Percentiles rank a stretch among this genome's conserved stretches.
Evolutionary conservation across 192 early-diverging fungal species (phyloP).

Genomic region (Coemansia sp.): DNA sequence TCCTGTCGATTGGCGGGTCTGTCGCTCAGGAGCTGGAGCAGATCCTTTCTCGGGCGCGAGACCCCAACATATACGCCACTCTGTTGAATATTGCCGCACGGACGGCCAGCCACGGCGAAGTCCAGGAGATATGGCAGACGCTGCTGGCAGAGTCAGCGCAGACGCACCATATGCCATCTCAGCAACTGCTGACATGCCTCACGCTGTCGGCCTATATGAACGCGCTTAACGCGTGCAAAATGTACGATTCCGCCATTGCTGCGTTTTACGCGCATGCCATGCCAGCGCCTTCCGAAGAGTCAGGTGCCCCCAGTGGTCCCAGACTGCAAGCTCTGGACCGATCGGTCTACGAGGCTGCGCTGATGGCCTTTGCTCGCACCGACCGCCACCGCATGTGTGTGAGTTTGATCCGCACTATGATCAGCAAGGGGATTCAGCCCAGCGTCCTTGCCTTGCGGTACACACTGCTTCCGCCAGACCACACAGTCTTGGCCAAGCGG

Average conservation of each 20-base stretch:
- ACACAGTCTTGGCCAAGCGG: neutral
- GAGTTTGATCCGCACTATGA: slow-evolving; percentile 30
- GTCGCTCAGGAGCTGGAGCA: slow-evolving; percentile 31
- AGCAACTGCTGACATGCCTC: slow-evolving; percentile 29
- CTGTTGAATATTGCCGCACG: slow-evolving; percentile 27
- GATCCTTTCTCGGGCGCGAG: slow-evolving; percentile 22
- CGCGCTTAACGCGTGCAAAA: slow-evolving; percentile 34
- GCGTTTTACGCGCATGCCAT: slow-evolving; percentile 31
- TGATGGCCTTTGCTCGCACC: slow-evolving; percentile 36
- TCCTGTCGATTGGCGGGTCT: neutral
- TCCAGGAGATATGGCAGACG: slow-evolving; percentile 34
- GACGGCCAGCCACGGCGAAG: slow-evolving; percentile 15
- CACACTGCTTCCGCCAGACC: slow-evolving; percentile 43
- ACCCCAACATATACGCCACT: slow-evolving; percentile 38
- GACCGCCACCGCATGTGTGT: slow-evolving; percentile 36
- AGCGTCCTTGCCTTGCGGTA: slow-evolving; percentile 39
- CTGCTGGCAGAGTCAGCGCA: slow-evolving; percentile 23
- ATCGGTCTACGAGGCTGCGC: slow-evolving; percentile 38
- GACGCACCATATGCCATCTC: neutral
- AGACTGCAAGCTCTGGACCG: slow-evolving; percentile 14
- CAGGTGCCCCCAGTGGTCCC: neutral
- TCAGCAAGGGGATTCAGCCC: slow-evolving; percentile 23
- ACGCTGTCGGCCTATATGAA: slow-evolving; percentile 48
- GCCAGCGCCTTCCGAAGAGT: neutral
- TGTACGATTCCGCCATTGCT: slow-evolving; percentile 28